Conservation (phyloP, 2,329 filamentous ascomycete genomes). For the Domatiomyces catenatus region DNA sequence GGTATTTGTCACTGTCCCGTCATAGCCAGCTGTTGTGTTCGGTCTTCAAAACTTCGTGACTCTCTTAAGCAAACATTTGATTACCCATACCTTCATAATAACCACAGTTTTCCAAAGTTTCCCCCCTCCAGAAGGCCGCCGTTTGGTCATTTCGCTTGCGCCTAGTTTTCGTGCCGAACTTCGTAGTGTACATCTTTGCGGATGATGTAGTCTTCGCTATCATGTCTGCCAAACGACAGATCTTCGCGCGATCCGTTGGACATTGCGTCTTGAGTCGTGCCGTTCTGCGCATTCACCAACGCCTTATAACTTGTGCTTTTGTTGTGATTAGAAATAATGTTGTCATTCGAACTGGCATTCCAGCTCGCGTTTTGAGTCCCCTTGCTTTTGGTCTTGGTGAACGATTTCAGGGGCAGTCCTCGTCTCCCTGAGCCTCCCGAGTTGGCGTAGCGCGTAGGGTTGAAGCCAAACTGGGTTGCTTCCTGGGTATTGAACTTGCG, state of each 20-base stretch:
- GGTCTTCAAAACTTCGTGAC: no score
- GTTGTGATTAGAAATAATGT: background rate
- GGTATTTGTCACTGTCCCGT: no score
- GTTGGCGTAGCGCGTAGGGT: background rate
- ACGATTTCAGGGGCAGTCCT: background rate
- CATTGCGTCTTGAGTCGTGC: conserved; percentile 2
- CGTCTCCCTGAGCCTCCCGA: background rate
- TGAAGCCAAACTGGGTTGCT: conserved; percentile 6
- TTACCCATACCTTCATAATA: background rate
- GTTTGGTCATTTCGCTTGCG: background rate
- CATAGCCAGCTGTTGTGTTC: no score
- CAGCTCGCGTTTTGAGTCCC: background rate
- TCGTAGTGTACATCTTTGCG: conserved; percentile 9
- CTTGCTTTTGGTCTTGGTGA: background rate
- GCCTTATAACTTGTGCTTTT: conserved; percentile 5
- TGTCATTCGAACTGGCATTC: conserved; percentile 1
- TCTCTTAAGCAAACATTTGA: no score
- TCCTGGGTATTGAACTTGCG: conserved; percentile 9
- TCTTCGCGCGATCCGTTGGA: conserved; percentile 8
- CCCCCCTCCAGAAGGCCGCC: background rate
- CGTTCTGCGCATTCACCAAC: conserved; percentile 2
- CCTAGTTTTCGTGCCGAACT: conserved; percentile 6
- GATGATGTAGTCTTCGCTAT: conserved; percentile 10
- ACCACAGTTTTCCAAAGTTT: background rate
- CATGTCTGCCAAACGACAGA: conserved; percentile 5